Percentiles rank a stretch among this genome's conserved stretches.
Conservation (phyloP, 192 early-diverging fungal genomes). For the Coemansia sp. region DNA sequence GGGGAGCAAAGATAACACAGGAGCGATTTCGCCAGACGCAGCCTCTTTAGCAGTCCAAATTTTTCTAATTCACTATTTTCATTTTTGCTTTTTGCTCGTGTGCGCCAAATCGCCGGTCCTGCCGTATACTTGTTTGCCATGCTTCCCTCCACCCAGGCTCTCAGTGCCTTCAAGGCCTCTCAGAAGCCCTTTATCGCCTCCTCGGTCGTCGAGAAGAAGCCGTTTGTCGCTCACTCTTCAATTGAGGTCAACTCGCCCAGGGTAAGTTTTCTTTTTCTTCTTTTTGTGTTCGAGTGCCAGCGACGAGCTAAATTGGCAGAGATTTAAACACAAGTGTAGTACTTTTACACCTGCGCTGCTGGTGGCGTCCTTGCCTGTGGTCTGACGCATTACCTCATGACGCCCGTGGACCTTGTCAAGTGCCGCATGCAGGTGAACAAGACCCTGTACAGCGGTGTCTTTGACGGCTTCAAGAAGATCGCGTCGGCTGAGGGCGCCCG, state of each 20-base stretch:
- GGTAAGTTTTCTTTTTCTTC: conserved; percentile 31
- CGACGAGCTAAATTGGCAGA: too few species aligned
- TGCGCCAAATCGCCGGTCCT: conserved; percentile 2
- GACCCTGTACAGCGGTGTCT: conserved; percentile 51
- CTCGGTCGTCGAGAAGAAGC: conserved; percentile 45
- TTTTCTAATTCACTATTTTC: conserved; percentile 1
- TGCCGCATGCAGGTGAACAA: conserved; percentile 58
- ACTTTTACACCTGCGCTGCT: conserved; percentile 61
- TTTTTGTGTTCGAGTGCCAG: too few species aligned
- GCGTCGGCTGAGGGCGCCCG: conserved; percentile 62
- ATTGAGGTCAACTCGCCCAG: conserved; percentile 53
- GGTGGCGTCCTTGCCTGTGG: conserved; percentile 67
- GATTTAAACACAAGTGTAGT: too few species aligned
- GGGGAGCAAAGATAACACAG: background rate
- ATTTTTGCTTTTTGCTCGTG: conserved; percentile 8
- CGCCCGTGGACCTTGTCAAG: conserved; percentile 58
- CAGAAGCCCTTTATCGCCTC: conserved; percentile 50
- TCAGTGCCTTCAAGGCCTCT: conserved; percentile 47
- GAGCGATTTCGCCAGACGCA: too few species aligned
- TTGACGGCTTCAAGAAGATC: conserved; percentile 58
- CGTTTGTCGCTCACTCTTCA: conserved; percentile 46
- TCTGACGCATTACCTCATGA: conserved; percentile 63
- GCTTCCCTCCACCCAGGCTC: conserved; percentile 44
- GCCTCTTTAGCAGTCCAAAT: background rate
- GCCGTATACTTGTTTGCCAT: conserved; percentile 3